Percentiles rank a stretch among this genome's conserved stretches.
Conservation (phyloP, 257 asterid species). For the Nicotiana tabacum region DNA sequence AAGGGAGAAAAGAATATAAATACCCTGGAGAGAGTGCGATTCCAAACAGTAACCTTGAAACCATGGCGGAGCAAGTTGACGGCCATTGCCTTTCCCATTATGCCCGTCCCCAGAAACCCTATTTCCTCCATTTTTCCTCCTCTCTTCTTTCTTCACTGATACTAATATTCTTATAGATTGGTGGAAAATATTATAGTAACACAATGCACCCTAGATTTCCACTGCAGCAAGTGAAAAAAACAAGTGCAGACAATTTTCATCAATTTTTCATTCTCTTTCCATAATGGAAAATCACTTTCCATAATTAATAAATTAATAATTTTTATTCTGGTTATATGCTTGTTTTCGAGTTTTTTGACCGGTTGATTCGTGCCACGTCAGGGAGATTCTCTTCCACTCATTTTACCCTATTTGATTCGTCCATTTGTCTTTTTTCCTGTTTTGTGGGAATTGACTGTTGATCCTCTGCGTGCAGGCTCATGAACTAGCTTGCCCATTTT, state of each 20-base stretch:
- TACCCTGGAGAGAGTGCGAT: constrained; percentile 89
- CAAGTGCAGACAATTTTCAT: not conserved
- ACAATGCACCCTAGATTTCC: not conserved
- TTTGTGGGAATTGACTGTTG: not conserved
- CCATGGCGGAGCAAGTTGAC: constrained; percentile 89
- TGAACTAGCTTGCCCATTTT: not conserved
- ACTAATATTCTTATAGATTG: not conserved
- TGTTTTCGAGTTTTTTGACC: constrained; percentile 21
- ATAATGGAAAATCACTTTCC: not conserved
- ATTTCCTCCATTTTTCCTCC: constrained; percentile 62
- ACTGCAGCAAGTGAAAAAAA: not conserved
- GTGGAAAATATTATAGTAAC: not conserved
- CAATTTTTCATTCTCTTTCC: not conserved
- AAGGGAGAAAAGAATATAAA: not conserved
- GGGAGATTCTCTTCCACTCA: constrained; percentile 33
- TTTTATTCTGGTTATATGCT: not conserved
- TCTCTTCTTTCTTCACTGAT: not conserved
- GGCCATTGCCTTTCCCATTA: constrained; percentile 98
- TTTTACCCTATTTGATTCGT: constrained; percentile 27
- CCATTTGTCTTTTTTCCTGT: not conserved
- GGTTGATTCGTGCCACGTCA: constrained; percentile 22
- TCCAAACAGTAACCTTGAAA: constrained; percentile 94
- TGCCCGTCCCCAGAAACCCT: constrained; percentile 91
- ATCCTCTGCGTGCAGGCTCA: not conserved
- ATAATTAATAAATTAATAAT: not conserved